A percentile compares a stretch with the other conserved stretches of the same genome.
These are phyloP conservation scores for Whalleya microplaca DNA, from an alignment of 2,329 filamentous ascomycete genomes.

Conservation along the genomic window DNA sequence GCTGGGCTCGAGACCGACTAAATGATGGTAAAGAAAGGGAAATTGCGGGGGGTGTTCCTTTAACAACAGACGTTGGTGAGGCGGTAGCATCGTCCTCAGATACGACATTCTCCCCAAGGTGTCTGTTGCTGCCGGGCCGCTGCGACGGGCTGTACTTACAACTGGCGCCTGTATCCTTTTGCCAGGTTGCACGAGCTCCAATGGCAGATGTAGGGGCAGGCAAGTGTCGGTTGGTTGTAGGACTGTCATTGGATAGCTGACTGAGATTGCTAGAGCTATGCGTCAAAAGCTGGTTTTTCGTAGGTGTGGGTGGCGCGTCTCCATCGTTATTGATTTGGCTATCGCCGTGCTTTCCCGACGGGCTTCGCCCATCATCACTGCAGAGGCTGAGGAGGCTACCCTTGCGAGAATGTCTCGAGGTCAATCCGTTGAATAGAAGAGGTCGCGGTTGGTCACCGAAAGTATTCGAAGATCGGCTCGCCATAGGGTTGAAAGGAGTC, in stretches of 20 bases:
- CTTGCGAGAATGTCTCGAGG: slow-evolving; percentile 50
- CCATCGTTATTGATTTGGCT: slow-evolving; percentile 51
- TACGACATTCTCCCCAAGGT: slow-evolving; percentile 23
- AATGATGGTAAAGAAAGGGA: slow-evolving; percentile 45
- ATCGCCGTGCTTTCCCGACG: slow-evolving; percentile 48
- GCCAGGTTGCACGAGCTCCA: slow-evolving; percentile 29
- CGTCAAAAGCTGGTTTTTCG: slow-evolving; percentile 65
- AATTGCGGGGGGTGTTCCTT: slow-evolving; percentile 38
- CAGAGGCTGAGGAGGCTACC: slow-evolving; percentile 82
- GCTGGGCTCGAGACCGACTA: slow-evolving; percentile 39
- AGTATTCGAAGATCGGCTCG: slow-evolving; percentile 48
- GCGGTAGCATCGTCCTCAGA: slow-evolving; percentile 24
- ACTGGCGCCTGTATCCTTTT: slow-evolving; percentile 30
- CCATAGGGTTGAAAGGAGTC: slow-evolving; percentile 74
- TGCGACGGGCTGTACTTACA: slow-evolving; percentile 49
- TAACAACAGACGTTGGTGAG: slow-evolving; percentile 38
- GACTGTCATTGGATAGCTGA: slow-evolving; percentile 49
- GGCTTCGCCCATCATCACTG: slow-evolving; percentile 69
- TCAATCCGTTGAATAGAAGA: slow-evolving; percentile 67
- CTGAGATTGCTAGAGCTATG: slow-evolving; percentile 39
- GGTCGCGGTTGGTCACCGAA: slow-evolving; percentile 63
- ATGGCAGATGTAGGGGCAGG: slow-evolving; percentile 47
- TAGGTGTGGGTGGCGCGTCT: slow-evolving; percentile 91
- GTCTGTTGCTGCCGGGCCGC: slow-evolving; percentile 23
- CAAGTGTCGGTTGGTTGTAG: slow-evolving; percentile 51